Base-by-base conservation (phyloP, 2,329 filamentous ascomycete genomes). In the Simplicillium sp. region DNA sequence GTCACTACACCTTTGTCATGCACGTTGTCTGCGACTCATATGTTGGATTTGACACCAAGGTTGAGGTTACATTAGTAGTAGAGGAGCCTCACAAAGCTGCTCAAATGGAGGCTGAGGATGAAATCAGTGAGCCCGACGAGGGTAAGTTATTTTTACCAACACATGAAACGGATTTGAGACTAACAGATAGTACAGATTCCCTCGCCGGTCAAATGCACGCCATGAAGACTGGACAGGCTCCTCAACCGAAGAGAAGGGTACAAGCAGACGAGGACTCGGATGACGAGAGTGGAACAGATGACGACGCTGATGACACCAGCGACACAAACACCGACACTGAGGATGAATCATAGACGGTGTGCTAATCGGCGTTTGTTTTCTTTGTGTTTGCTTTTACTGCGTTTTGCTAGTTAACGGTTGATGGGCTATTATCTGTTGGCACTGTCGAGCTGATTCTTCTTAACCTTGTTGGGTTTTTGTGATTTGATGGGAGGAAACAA, bases 121-220 rank as follows among this genome's bases (percentile, higher is more conserved):
- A 98, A 44, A 98, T 98, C 50, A 94, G 87, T 58, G 92, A 98
- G 61, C 92, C 94, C 29, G 92, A 97, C 48, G 92, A 98, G 71
- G 92, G 92, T 95, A 73, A 70, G 82, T 70, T 38, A 13, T 34
- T 36, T 15, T 38, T 42, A 47, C 15, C 29, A 39, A 36, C 38
- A 28, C 20, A 29, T 57, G 60, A 50, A 62, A 45, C 15, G 7
- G 5, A 5, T 44, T 48, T 53, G 20, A 31, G 20, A 9, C 29
- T 25, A 25, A 25, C 20, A 25, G 5, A 25, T 25, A 25, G 5
- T 9, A 44, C 48, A 94, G 87, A 94, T 64, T 88, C 87, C 2
- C 72, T 96, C 50, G 89, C 88, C 37, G 88, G 88, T 45, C 87
- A 94, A 64, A 92, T 95, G 86, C 81, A 82, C 47, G 83, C 84